These are phyloP conservation scores for Pythium volutum DNA, from an alignment of 352 stramenopile genomes.

Conservation along the genomic window DNA sequence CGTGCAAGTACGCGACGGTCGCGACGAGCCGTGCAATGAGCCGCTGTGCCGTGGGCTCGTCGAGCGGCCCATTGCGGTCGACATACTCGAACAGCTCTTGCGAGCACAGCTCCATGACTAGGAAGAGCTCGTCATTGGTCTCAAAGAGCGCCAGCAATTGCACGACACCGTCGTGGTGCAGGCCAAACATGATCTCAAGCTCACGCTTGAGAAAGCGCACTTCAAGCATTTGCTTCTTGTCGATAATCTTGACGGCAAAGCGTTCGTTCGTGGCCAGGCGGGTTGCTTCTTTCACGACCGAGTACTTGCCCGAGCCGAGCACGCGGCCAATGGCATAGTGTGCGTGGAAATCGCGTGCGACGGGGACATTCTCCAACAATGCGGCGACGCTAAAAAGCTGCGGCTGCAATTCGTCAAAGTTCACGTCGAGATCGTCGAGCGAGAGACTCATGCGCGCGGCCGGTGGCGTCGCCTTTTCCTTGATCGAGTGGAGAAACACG, in stretches of 20 bases:
- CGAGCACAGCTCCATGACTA: conserved; percentile 81
- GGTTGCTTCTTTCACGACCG: conserved; percentile 67
- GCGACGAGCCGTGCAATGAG: conserved; percentile 72
- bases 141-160: conserved; percentile 80
- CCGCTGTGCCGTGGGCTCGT: conserved; percentile 57
- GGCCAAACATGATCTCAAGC: conserved; percentile 81
- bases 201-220: conserved; percentile 81
- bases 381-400: conserved; percentile 66
- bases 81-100: conserved; percentile 84
- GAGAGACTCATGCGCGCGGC: conserved; percentile 51
- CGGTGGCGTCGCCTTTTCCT: conserved; percentile 59
- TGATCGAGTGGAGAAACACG: conserved; percentile 64
- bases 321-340: conserved; percentile 50
- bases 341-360: conserved; percentile 54
- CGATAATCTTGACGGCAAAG: conserved; percentile 80
- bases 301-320: conserved; percentile 76
- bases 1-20: conserved; percentile 84
- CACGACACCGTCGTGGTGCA: conserved; percentile 75
- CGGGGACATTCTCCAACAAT: conserved; percentile 61
- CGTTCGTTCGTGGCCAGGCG: conserved; percentile 29
- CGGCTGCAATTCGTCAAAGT: conserved; percentile 39
- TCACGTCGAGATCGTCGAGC: conserved; percentile 49
- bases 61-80: conserved; percentile 66
- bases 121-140: conserved; percentile 63
- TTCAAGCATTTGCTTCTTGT: conserved; percentile 82